These are phyloP conservation scores for Alternaria sp. DNA, from an alignment of 2,329 filamentous ascomycete species.

Conservation along the genomic window DNA sequence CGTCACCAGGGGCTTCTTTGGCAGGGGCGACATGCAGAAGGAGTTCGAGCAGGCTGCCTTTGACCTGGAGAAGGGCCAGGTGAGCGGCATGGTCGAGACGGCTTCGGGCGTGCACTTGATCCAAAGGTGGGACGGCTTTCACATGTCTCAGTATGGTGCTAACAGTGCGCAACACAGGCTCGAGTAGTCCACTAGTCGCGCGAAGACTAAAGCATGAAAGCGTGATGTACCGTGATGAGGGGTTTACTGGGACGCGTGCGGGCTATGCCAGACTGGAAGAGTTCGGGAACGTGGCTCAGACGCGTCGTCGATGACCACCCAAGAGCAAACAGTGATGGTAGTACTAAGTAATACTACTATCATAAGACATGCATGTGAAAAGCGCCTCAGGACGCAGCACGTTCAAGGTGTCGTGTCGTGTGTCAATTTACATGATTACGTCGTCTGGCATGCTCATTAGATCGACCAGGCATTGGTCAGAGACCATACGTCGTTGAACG, in stretches of 20 bases:
- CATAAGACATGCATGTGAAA: constrained; percentile 18
- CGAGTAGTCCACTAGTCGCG: constrained; percentile 22
- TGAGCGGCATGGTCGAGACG: constrained; percentile 88
- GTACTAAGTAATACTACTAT: constrained; percentile 16
- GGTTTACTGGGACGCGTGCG: constrained; percentile 19
- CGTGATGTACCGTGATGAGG: constrained; percentile 15
- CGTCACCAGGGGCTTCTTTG: constrained; percentile 78
- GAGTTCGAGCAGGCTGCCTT: constrained; percentile 98
- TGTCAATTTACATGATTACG: constrained; percentile 8
- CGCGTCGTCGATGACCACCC: constrained; percentile 16
- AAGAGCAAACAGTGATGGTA: constrained; percentile 18
- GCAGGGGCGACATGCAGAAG: constrained; percentile 95
- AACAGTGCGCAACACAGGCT: constrained; percentile 29
- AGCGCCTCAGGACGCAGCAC: constrained; percentile 19
- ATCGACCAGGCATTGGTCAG: background rate
- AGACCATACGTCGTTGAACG: constrained; percentile 4
- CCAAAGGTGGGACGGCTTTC: constrained; percentile 68
- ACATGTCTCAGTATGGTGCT: constrained; percentile 14
- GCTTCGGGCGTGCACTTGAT: constrained; percentile 96
- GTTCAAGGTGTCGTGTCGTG: constrained; percentile 25
- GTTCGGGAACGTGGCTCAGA: constrained; percentile 18
- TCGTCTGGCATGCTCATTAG: constrained; percentile 2
- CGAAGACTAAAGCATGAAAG: constrained; percentile 7
- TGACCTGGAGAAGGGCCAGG: constrained; percentile 82
- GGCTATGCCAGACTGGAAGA: constrained; percentile 9